Percentiles rank a stretch among this genome's conserved stretches.
Conservation (phyloP, 1,139 yeast genomes). For the Yamadazyma diddensiae region DNA sequence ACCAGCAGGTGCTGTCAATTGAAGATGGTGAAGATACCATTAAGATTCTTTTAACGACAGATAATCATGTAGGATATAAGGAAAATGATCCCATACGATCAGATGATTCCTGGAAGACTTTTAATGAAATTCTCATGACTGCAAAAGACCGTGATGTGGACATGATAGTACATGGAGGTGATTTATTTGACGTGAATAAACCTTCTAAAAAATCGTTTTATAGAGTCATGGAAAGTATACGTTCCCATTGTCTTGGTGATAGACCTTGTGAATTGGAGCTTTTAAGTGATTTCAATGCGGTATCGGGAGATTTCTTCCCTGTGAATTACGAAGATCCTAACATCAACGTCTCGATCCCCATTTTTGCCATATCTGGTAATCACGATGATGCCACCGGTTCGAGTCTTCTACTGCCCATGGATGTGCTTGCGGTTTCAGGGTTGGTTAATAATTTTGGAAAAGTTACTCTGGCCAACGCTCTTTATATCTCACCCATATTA, state of each 20-base stretch:
- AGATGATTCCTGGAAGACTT: conserved; percentile 84
- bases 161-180: conserved; percentile 91
- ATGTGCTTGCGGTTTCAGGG: conserved; percentile 78
- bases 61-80: conserved; percentile 92
- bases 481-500: conserved; percentile 73
- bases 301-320: conserved; percentile 57
- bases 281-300: conserved; percentile 70
- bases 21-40: conserved; percentile 59
- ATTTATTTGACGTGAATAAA: conserved; percentile 83
- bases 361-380: conserved; percentile 92
- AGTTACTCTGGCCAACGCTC: conserved; percentile 70
- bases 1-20: conserved; percentile 7
- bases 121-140: conserved; percentile 73
- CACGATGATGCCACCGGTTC: conserved; percentile 97
- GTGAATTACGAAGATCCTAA: conserved; percentile 91
- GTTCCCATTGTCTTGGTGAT: conserved; percentile 79
- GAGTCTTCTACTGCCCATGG: conserved; percentile 83
- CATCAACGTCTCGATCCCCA: conserved; percentile 84
- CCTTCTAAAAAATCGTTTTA: conserved; percentile 85
- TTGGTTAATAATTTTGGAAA: conserved; percentile 88
- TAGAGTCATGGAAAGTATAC: conserved; percentile 72
- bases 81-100: conserved; percentile 91
- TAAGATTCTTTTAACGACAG: conserved; percentile 80
- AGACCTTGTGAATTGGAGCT: conserved; percentile 84
- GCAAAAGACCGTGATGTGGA: conserved; percentile 80